Evolutionary conservation across 202 grass and related monocot genomes (phyloP), one percentile per base, ranked within the genome.

Genomic region (Panicum hallii): DNA sequence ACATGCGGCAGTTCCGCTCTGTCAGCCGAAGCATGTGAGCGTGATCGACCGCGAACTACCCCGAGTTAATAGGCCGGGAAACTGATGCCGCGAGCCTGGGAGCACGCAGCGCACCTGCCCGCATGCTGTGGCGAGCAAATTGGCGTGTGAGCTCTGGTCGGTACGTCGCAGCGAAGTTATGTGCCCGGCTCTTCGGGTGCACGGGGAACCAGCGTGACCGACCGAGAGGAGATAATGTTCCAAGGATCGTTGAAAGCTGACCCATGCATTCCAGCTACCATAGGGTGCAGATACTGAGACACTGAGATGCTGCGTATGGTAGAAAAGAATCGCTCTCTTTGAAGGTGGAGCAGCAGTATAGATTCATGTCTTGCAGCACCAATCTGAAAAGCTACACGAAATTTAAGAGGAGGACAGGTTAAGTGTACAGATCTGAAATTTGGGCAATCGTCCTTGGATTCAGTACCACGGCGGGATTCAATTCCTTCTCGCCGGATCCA

Each of bases 391-490:
- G 48, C 44, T 32, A 36, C 63, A 23, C 46, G 8, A 78, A 7
- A 19, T 83, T 83, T 40, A 84, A 20, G 57, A 15, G 10, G 50
- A 17, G 14, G 50, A 32, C 58, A 79, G 20, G 17, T 34, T 28
- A 43, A 20, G 60, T 7, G 38, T 34, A 38, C 52, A 81, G 52
- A 79, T 70, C 69, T 74, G 79, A 70, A 63, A 23, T 70, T 70
- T 46, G 53, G 54, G 44, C 76, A 14, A 58, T 36, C 77, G 87
- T 81, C 87, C 87, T 89, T 70, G 77, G 47, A 53, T 77, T 85
- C 82, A 80, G 82, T 70, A 85, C 77, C 34, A 15, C 50, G 11
- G 43, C 17, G 77, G 15, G 54, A 85, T 85, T 81, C 34, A 85
- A 76, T 81, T 77, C 63, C 54, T 45, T 67, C 19, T 67, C 19